A percentile compares a stretch with the other conserved stretches of the same genome.
phyloP scores from a whole-genome alignment of 148 eudicot genomes.

The Silene conica region DNA sequence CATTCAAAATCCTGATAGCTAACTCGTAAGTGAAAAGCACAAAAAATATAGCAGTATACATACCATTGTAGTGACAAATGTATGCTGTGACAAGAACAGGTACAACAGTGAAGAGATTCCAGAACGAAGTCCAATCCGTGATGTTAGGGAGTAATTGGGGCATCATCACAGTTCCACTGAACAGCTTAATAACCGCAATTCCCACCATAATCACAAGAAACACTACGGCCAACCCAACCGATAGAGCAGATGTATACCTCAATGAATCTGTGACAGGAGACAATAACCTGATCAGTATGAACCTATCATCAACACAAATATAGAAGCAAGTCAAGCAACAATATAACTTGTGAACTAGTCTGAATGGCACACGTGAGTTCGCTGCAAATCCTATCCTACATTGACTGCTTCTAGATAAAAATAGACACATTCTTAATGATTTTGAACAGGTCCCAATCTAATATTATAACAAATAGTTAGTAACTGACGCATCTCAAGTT shows the following conservation, averaged over 20 bases:
- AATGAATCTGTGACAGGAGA: constrained; percentile 55
- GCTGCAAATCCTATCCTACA: neutral
- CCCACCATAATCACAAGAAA: constrained; percentile 57
- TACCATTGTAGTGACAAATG: constrained; percentile 78
- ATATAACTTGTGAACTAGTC: no score
- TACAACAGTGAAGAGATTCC: constrained; percentile 68
- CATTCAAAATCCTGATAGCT: neutral
- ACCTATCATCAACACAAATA: neutral
- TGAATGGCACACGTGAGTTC: neutral
- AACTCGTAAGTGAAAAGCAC: neutral
- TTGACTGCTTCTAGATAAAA: neutral
- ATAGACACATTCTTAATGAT: neutral
- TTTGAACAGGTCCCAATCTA: neutral
- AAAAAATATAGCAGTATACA: constrained; percentile 8
- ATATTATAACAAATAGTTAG: neutral
- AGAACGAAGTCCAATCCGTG: constrained; percentile 43
- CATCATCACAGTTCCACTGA: constrained; percentile 40
- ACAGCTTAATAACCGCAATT: constrained; percentile 43
- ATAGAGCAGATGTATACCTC: constrained; percentile 57
- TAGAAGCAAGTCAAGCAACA: neutral
- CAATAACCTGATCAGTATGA: constrained; percentile 1
- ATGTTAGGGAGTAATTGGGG: constrained; percentile 57
- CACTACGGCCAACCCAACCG: constrained; percentile 64
- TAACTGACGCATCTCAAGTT: constrained; percentile 7
- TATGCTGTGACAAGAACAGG: constrained; percentile 79